Evolutionary conservation across 2,329 filamentous ascomycete species (phyloP).

Genomic region (Botrytis hyacinthi): DNA sequence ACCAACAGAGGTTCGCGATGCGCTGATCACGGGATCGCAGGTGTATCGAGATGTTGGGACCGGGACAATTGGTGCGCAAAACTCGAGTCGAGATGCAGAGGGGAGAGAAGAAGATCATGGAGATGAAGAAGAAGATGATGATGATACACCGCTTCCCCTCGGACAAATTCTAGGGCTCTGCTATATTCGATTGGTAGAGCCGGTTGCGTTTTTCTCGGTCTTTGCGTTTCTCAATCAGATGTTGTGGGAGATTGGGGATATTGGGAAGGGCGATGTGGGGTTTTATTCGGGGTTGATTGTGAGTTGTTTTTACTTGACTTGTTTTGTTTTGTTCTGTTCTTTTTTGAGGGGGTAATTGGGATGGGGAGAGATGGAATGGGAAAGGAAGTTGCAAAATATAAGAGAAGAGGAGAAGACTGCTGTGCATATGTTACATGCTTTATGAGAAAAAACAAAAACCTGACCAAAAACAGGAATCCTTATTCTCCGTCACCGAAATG

Average conservation of each 20-base stretch:
- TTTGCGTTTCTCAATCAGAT: slow-evolving; percentile 79
- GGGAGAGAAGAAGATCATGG: neutral
- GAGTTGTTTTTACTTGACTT: slow-evolving; percentile 5
- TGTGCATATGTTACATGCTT: neutral
- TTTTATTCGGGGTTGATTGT: slow-evolving; percentile 75
- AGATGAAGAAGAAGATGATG: slow-evolving; percentile 17
- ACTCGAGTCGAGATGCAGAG: neutral
- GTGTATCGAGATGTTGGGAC: neutral
- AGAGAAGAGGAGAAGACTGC: neutral
- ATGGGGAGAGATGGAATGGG: neutral
- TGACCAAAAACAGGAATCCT: slow-evolving; percentile 47
- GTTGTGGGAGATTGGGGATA: slow-evolving; percentile 63
- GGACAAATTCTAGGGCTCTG: slow-evolving; percentile 71
- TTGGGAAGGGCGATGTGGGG: slow-evolving; percentile 66
- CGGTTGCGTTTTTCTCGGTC: slow-evolving; percentile 79
- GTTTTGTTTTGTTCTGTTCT: neutral
- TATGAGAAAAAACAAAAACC: neutral
- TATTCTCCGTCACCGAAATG: slow-evolving; percentile 76
- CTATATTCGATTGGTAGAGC: slow-evolving; percentile 69
- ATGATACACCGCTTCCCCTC: slow-evolving; percentile 54
- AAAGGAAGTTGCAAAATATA: too few species aligned
- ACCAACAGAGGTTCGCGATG: neutral
- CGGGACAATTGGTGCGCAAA: too few species aligned
- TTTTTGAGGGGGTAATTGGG: neutral
- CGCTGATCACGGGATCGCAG: slow-evolving; percentile 11